Evolutionary conservation across 192 early-diverging fungal species (phyloP).

Genomic region (Backusella westeae): DNA sequence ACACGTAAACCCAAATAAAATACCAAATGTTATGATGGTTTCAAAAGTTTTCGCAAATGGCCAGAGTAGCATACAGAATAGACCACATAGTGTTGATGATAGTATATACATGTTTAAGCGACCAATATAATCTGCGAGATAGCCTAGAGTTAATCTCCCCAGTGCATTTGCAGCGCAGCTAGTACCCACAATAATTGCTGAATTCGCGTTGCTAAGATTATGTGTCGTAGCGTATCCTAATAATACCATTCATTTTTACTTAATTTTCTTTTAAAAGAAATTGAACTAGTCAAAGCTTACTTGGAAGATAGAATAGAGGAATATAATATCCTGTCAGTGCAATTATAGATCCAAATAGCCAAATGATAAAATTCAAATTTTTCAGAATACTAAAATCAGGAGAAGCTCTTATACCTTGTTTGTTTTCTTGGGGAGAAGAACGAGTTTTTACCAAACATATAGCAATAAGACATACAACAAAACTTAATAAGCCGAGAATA

Average conservation of each 20-base stretch:
- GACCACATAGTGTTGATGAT: slow-evolving; percentile 4
- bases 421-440: background rate
- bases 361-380: slow-evolving; percentile 31
- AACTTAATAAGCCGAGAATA: slow-evolving; percentile 57
- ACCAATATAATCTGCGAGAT: slow-evolving; percentile 27
- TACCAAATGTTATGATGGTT: slow-evolving; percentile 21
- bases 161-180: slow-evolving; percentile 23
- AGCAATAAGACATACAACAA: slow-evolving; percentile 29
- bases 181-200: slow-evolving; percentile 9
- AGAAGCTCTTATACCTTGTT: background rate
- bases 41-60: slow-evolving; percentile 20
- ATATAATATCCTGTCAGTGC: slow-evolving; percentile 38
- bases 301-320: slow-evolving; percentile 33
- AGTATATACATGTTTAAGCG: slow-evolving; percentile 27
- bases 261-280: background rate
- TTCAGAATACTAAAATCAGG: background rate
- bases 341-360: slow-evolving; percentile 25
- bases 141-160: slow-evolving; percentile 20
- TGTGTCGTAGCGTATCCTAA: slow-evolving; percentile 14
- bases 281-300: background rate
- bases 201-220: slow-evolving; percentile 9
- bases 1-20: slow-evolving; percentile 23
- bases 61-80: slow-evolving; percentile 23
- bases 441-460: slow-evolving; percentile 18
- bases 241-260: background rate